Base-by-base conservation (phyloP, 202 grass and related monocot genomes). In the Zoysia matrella region DNA sequence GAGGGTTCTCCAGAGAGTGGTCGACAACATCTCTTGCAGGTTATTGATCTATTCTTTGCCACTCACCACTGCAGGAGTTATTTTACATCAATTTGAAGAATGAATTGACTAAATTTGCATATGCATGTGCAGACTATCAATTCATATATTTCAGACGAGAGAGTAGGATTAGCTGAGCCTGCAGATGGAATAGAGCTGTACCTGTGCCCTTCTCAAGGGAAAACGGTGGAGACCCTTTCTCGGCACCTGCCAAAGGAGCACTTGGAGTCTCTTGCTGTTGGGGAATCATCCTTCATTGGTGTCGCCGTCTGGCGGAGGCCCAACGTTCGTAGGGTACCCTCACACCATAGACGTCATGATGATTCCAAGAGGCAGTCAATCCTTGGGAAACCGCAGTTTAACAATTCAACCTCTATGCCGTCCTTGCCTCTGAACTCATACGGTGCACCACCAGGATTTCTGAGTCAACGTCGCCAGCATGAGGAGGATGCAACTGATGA, bases 121-220 rank as follows among this genome's bases (percentile, higher is more conserved):
- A 2, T 83, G 81, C 74, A 84, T 45, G 45, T 91, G 78, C 86
- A 99, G 96, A 90, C 82, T 18, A 94, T 93, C 13, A 93, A 99
- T 74, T 89, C 93, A 4, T 99, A 99, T 65, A 63, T 93, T 76
- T 69, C 89, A 45, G 96, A 99, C 78, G 87, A 89, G 62, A 99
- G 96, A 82, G 91, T 99, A 56, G 96, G 96, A 60, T 78, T 96
- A 89, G 96, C 96, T 30, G 96, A 94, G 57, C 93, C 91, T 79
- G 89, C 75, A 55, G 91, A 90, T 50, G 96, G 96, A 43, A 80
- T 99, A 80, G 96, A 99, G 87, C 67, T 99, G 65, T 99, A 99
- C 85, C 65, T 94, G 60, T 95, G 93, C 83, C 91, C 96, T n/a
- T 68, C 91, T 42, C 91, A 89, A 67, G 82, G 87, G 63, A 99